A percentile compares a stretch with the other conserved stretches of the same genome.
phyloP scores from a whole-genome alignment of 345 rosid genomes.

The Trapa incisa region DNA sequence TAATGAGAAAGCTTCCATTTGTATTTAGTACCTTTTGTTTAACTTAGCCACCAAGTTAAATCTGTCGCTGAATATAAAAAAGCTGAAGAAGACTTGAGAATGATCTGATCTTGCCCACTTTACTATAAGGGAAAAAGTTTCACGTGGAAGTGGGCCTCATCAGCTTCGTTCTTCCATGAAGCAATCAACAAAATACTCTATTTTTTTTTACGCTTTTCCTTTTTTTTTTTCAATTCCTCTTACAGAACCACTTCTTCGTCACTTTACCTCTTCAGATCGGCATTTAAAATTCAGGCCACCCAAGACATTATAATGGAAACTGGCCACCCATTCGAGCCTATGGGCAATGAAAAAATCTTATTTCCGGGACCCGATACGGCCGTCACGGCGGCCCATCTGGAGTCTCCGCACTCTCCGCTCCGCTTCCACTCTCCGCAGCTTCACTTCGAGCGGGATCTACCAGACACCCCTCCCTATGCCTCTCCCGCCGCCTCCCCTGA shows the following conservation, averaged over 20 bases:
- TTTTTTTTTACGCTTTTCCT: not conserved
- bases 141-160: conserved; percentile 1
- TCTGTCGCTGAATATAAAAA: not conserved
- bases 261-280: not conserved
- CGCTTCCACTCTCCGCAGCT: conserved; percentile 53
- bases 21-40: not conserved
- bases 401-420: conserved; percentile 72
- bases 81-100: not conserved
- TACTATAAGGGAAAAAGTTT: too few species aligned
- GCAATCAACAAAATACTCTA: not conserved
- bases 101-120: not conserved
- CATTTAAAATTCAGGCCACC: conserved; percentile 4
- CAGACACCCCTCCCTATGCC: conserved; percentile 38
- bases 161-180: not conserved
- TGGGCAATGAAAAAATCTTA: conserved; percentile 40
- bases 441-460: conserved; percentile 56
- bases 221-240: not conserved
- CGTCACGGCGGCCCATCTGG: conserved; percentile 15
- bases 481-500: conserved; percentile 53
- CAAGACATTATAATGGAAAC: conserved; percentile 8
- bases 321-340: not conserved
- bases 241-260: not conserved
- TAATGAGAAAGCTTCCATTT: not conserved
- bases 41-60: not conserved
- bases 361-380: conserved; percentile 43